Evolutionary conservation across 768 basidiomycete genomes (phyloP), one percentile per base, ranked within the genome.

Genomic region (Tubosaeta sp.): DNA sequence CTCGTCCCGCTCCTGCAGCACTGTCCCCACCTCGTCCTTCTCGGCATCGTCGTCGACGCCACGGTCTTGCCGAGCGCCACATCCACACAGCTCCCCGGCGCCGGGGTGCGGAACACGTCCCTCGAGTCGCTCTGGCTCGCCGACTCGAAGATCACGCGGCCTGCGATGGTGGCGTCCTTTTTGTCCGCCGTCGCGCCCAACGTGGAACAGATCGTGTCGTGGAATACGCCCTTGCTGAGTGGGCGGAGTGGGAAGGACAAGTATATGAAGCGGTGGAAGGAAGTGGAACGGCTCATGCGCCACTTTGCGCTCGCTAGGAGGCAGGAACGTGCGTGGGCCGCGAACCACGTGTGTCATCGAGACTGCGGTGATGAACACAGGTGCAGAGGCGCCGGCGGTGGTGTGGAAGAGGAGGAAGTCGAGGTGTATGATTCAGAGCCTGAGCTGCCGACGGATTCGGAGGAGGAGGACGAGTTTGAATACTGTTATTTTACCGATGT

Each of bases 141-240:
- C 29, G 56, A 65, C 14, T 65, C 65, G 5, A 43, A 46, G 16
- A 67, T 67, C 43, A 69, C 66, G 0, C 65, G 59, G 5, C 56
- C 67, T 0, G 22, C 41, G 13, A 57, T 67, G 45, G 66, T 67
- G 25, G 66, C 66, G 0, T 49, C 65, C 10, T 67, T 65, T 29
- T 11, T 67, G 22, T 69, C 66, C 17, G 59, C 68, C 0, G 57
- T 67, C 25, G 68, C 64, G 1, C 66, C 66, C 2, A 69, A 69
- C 4, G 5, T 69, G 4, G 63, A 61, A 29, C 63, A 67, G 43
- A 63, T 65, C 48, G 55, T 37, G 8, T 65, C 66, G 37, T 67
- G 66, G 66, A 69, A 66, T 8, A 66, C 65, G 44, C 63, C 63
- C 1, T 35, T 67, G 46, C 43, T 67, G 55, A 67, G 63, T 17